phyloP scores from a whole-genome alignment of 139 green algal genomes.

The Picochlorum sp. region DNA sequence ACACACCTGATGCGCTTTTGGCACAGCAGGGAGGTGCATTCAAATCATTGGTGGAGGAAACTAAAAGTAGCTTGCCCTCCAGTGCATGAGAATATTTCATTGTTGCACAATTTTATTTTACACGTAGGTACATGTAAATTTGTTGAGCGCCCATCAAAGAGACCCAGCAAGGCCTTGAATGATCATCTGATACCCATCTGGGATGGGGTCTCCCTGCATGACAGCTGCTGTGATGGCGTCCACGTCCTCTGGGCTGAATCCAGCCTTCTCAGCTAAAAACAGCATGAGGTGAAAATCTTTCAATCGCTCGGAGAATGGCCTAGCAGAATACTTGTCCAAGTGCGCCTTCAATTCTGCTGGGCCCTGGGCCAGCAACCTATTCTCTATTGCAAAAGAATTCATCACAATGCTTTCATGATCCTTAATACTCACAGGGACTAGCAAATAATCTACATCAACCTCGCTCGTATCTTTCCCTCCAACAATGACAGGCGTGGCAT shows the following conservation, averaged over 20 bases:
- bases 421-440: conserved; percentile 81
- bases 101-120: too few species aligned
- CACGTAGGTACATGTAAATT: too few species aligned
- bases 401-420: conserved; percentile 75
- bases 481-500: conserved; percentile 67
- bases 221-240: conserved; percentile 61
- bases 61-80: not conserved
- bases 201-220: conserved; percentile 36
- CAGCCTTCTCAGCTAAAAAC: conserved; percentile 77
- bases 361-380: conserved; percentile 75
- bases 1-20: conserved; percentile 5
- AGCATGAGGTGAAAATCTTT: conserved; percentile 94
- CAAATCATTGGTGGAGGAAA: conserved; percentile 10
- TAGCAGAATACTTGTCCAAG: conserved; percentile 38
- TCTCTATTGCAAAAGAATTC: conserved; percentile 85
- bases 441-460: conserved; percentile 96
- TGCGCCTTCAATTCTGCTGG: conserved; percentile 67
- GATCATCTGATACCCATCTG: conserved; percentile 83
- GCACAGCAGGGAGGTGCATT: not conserved
- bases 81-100: too few species aligned
- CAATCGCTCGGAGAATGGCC: conserved; percentile 63
- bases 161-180: conserved; percentile 70
- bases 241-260: conserved; percentile 74
- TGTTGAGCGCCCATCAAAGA: too few species aligned
- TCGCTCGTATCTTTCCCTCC: conserved; percentile 77